Percentiles rank a stretch among this genome's conserved stretches.
Evolutionary conservation across 1,139 yeast species (phyloP).

Genomic region (Suhomyces wounanorum): DNA sequence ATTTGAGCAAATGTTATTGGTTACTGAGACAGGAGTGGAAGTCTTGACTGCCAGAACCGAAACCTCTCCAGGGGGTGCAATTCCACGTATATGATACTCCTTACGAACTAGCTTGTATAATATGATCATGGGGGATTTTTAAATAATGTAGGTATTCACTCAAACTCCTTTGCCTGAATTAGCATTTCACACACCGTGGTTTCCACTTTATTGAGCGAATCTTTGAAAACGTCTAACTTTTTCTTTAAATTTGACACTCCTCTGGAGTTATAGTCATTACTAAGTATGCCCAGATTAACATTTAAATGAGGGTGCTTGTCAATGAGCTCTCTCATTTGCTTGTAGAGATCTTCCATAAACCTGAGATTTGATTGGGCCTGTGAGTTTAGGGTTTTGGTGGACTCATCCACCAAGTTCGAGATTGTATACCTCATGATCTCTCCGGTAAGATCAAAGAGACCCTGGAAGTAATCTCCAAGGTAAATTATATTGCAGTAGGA

Average conservation of each 20-base stretch:
- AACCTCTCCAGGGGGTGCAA: slow-evolving; percentile 86
- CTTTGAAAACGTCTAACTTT: slow-evolving; percentile 30
- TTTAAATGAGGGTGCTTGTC: slow-evolving; percentile 24
- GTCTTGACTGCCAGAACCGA: slow-evolving; percentile 81
- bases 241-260: slow-evolving; percentile 22
- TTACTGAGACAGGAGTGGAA: slow-evolving; percentile 93
- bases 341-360: slow-evolving; percentile 21
- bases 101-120: slow-evolving; percentile 20
- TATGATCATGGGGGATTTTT: not conserved
- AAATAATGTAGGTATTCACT: not conserved
- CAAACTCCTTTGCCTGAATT: slow-evolving; percentile 22
- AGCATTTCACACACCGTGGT: slow-evolving; percentile 27
- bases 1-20: slow-evolving; percentile 89
- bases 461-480: slow-evolving; percentile 39
- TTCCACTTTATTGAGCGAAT: slow-evolving; percentile 30
- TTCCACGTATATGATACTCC: slow-evolving; percentile 44
- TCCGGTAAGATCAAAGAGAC: slow-evolving; percentile 45
- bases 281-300: slow-evolving; percentile 25
- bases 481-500: slow-evolving; percentile 12
- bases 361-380: slow-evolving; percentile 17
- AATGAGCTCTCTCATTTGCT: slow-evolving; percentile 17
- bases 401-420: slow-evolving; percentile 18
- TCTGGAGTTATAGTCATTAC: slow-evolving; percentile 18
- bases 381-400: slow-evolving; percentile 15
- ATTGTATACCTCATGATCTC: slow-evolving; percentile 44